A percentile compares a stretch with the other conserved stretches of the same genome.
Conservation (phyloP, 2,329 filamentous ascomycete genomes). For the Plenodomus lindquistii region DNA sequence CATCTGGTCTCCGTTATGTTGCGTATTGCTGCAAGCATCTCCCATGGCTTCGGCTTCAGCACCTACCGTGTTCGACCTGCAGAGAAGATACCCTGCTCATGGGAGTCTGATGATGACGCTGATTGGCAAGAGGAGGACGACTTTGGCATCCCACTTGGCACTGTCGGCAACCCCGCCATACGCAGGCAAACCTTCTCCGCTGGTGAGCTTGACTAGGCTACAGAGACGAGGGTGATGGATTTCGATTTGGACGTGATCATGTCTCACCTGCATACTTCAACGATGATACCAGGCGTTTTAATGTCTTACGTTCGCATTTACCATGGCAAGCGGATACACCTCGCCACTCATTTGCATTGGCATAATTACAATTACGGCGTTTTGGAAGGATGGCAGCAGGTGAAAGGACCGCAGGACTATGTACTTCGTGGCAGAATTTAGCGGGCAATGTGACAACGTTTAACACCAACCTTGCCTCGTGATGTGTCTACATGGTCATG, state of each 20-base stretch:
- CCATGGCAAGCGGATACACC: conserved; percentile 21
- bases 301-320: conserved; percentile 25
- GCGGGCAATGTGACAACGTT: background rate
- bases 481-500: background rate
- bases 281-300: conserved; percentile 23
- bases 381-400: conserved; percentile 4
- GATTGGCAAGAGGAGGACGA: conserved; percentile 61
- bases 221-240: conserved; percentile 2
- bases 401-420: background rate
- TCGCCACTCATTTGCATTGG: conserved; percentile 13
- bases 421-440: background rate
- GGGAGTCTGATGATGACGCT: conserved; percentile 61
- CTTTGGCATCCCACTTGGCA: conserved; percentile 55
- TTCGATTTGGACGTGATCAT: conserved; percentile 3
- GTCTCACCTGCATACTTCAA: conserved; percentile 15
- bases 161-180: conserved; percentile 26
- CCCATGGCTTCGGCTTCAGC: conserved; percentile 49
- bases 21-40: conserved; percentile 76
- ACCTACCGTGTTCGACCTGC: conserved; percentile 37
- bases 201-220: conserved; percentile 32
- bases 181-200: conserved; percentile 24
- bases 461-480: background rate
- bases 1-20: conserved; percentile 80
- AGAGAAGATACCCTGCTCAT: conserved; percentile 55
- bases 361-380: conserved; percentile 17